Evolutionary conservation across 2,329 filamentous ascomycete genomes (phyloP).

Genomic region (Xylaria sp.): DNA sequence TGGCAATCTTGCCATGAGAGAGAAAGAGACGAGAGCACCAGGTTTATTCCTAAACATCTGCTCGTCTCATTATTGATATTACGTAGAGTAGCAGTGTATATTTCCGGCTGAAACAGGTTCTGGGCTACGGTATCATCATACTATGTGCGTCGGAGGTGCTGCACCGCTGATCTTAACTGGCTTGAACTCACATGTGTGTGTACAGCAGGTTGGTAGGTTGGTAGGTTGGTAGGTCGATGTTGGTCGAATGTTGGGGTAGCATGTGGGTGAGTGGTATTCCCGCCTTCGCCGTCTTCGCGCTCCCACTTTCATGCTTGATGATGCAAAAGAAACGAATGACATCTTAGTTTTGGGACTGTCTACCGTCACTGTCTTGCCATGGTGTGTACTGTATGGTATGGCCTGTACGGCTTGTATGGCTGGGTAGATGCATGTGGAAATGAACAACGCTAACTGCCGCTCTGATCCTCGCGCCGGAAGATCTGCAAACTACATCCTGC

Average conservation of each 20-base stretch:
- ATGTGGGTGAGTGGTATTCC: slow-evolving; percentile 33
- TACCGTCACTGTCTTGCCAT: slow-evolving; percentile 7
- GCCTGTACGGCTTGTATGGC: neutral
- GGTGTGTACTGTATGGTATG: slow-evolving; percentile 1
- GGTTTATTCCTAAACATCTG: slow-evolving; percentile 6
- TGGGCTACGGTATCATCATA: slow-evolving; percentile 26
- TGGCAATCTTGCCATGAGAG: slow-evolving; percentile 15
- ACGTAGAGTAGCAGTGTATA: slow-evolving; percentile 13
- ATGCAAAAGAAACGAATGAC: slow-evolving; percentile 22
- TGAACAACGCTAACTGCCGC: slow-evolving; percentile 32
- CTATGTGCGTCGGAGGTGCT: slow-evolving; percentile 29
- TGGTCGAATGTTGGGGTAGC: slow-evolving; percentile 36
- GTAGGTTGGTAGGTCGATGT: neutral
- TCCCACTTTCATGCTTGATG: slow-evolving; percentile 26
- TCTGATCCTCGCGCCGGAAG: slow-evolving; percentile 19
- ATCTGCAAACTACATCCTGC: slow-evolving; percentile 35
- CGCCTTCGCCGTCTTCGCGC: slow-evolving; percentile 25
- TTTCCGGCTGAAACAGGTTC: slow-evolving; percentile 37
- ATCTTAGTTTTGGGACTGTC: neutral
- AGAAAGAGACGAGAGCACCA: no score
- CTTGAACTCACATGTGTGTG: slow-evolving; percentile 23
- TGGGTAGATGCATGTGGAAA: slow-evolving; percentile 29
- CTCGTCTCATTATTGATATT: slow-evolving; percentile 9
- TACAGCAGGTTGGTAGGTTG: slow-evolving; percentile 10
- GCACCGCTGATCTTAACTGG: slow-evolving; percentile 38